Conservation (phyloP, 2,329 filamentous ascomycete genomes). For the Fusarium pseudocircinatum region DNA sequence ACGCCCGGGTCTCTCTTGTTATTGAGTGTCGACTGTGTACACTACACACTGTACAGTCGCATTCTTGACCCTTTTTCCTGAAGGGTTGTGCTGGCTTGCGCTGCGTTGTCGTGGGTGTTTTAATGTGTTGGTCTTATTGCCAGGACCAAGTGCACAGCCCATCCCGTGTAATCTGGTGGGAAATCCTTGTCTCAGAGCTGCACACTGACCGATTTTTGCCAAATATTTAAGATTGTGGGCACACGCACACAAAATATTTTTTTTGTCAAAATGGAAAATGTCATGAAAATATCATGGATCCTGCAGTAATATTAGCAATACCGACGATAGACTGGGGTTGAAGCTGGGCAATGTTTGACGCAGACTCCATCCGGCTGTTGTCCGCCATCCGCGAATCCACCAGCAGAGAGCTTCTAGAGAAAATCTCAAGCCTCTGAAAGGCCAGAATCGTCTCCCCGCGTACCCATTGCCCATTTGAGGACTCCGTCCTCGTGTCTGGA, state of each 20-base stretch:
- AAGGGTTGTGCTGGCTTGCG: slow-evolving; percentile 28
- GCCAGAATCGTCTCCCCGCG: slow-evolving; percentile 37
- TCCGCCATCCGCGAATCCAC: slow-evolving; percentile 41
- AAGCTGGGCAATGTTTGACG: slow-evolving; percentile 32
- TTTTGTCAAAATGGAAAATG: slow-evolving; percentile 12
- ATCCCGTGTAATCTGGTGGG: slow-evolving; percentile 1
- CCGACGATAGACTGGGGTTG: slow-evolving; percentile 24
- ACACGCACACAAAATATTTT: slow-evolving; percentile 28
- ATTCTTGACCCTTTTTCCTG: slow-evolving; percentile 9
- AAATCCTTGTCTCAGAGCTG: slow-evolving; percentile 26
- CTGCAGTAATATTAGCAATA: slow-evolving; percentile 30
- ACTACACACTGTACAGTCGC: slow-evolving; percentile 38
- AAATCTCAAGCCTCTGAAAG: slow-evolving; percentile 26
- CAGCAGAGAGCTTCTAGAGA: slow-evolving; percentile 10
- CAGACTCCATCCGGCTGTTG: slow-evolving; percentile 35
- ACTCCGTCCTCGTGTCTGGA: slow-evolving; percentile 39
- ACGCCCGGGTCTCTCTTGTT: slow-evolving; percentile 23
- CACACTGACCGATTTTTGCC: slow-evolving; percentile 20
- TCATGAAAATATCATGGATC: slow-evolving; percentile 23
- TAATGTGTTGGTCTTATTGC: slow-evolving; percentile 17
- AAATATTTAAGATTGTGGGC: slow-evolving; percentile 32
- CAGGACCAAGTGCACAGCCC: slow-evolving; percentile 4
- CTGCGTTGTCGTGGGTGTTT: slow-evolving; percentile 20
- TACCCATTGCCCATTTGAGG: slow-evolving; percentile 16
- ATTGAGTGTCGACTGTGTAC: slow-evolving; percentile 9